Evolutionary conservation across 2,329 filamentous ascomycete genomes (phyloP).

Genomic region (Cytospora schulzeri): DNA sequence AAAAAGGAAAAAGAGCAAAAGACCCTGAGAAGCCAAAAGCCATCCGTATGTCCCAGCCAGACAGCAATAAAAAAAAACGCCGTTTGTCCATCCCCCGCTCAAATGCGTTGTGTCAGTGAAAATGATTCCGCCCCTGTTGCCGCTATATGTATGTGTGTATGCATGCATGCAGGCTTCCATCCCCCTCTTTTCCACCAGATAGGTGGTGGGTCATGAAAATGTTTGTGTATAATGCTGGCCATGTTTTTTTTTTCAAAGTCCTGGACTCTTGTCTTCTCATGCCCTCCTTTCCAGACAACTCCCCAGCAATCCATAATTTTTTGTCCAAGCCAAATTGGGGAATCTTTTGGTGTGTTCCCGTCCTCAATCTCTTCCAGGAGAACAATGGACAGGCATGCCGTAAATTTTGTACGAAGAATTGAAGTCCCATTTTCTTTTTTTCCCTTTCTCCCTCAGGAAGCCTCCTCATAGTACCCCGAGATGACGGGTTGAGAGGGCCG

Average conservation of each 20-base stretch:
- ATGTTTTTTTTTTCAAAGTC: not conserved
- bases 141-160: slow-evolving; percentile 6
- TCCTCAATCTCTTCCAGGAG: not conserved
- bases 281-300: slow-evolving; percentile 2
- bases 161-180: not conserved
- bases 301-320: not conserved
- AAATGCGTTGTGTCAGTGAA: slow-evolving; percentile 1
- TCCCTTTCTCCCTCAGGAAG: slow-evolving; percentile 2
- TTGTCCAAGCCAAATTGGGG: not conserved
- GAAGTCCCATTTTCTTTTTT: slow-evolving; percentile 5
- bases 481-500: not conserved
- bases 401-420: not conserved
- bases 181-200: not conserved
- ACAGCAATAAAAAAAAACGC: not conserved
- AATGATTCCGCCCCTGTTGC: not conserved
- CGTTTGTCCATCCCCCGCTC: not conserved
- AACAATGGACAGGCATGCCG: not conserved
- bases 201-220: not conserved
- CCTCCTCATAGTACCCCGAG: not conserved
- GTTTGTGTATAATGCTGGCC: not conserved
- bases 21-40: not conserved
- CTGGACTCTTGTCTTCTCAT: not conserved
- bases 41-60: not conserved
- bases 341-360: not conserved
- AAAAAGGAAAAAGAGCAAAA: not conserved